Percentiles rank a stretch among this genome's conserved stretches.
These are phyloP conservation scores for Fusarium sp. DNA, from an alignment of 2,329 filamentous ascomycete genomes.

Conservation along the genomic window DNA sequence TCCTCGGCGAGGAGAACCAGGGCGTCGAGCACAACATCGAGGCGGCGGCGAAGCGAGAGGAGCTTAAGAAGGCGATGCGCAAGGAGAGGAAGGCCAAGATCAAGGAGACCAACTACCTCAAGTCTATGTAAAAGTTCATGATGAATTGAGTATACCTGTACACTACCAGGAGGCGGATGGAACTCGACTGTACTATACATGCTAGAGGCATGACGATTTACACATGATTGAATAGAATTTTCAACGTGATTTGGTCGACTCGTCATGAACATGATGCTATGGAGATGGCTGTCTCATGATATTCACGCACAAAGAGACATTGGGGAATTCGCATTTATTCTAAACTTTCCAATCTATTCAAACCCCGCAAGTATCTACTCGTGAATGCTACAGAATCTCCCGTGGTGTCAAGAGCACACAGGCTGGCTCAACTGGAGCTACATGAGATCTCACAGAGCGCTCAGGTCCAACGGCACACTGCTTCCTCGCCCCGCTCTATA, in stretches of 20 bases:
- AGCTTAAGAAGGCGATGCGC: slow-evolving; percentile 74
- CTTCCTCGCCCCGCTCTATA: slow-evolving; percentile 93
- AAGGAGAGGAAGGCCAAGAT: slow-evolving; percentile 77
- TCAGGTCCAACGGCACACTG: slow-evolving; percentile 89
- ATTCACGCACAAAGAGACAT: neutral
- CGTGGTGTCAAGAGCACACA: slow-evolving; percentile 2
- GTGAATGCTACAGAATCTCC: slow-evolving; percentile 14
- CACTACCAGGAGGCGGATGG: slow-evolving; percentile 35
- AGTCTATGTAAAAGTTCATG: slow-evolving; percentile 67
- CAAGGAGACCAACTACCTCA: slow-evolving; percentile 87
- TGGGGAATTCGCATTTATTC: slow-evolving; percentile 13
- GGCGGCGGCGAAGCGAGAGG: slow-evolving; percentile 62
- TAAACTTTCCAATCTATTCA: slow-evolving; percentile 34
- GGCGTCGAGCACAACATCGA: slow-evolving; percentile 55
- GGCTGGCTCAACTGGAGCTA: slow-evolving; percentile 21
- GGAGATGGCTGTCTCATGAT: neutral
- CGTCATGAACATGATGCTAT: neutral
- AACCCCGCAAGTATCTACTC: slow-evolving; percentile 14
- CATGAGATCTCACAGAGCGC: slow-evolving; percentile 53
- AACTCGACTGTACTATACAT: slow-evolving; percentile 44
- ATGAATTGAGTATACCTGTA: slow-evolving; percentile 37
- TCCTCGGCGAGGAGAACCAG: slow-evolving; percentile 61
- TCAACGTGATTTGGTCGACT: neutral
- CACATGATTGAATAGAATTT: slow-evolving; percentile 20
- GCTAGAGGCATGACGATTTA: slow-evolving; percentile 13